These are phyloP conservation scores for Carex littledalei DNA, from an alignment of 176 grass and related monocot species.

Conservation along the genomic window DNA sequence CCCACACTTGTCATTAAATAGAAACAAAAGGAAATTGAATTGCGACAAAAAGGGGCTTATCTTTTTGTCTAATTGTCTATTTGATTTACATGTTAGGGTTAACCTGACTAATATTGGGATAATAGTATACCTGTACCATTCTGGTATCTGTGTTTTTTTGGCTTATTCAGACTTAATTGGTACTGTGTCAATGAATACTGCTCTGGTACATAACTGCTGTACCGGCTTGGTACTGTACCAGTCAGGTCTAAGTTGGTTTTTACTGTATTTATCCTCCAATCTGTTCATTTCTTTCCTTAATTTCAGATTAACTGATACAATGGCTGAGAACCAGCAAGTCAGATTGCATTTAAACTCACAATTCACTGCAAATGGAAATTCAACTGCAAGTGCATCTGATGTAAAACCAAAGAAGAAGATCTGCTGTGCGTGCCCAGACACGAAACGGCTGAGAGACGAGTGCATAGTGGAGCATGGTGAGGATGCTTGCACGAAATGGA, in stretches of 20 bases:
- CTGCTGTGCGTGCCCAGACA: constrained; percentile 84
- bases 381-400: constrained; percentile 19
- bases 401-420: constrained; percentile 86
- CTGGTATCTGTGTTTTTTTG: background rate
- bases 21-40: background rate
- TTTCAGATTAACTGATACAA: background rate
- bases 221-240: background rate
- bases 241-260: background rate
- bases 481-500: constrained; percentile 64
- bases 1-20: no score
- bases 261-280: no score
- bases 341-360: constrained; percentile 61
- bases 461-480: constrained; percentile 77
- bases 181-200: background rate
- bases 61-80: background rate
- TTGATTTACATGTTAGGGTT: background rate
- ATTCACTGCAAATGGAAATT: constrained; percentile 29
- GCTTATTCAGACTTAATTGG: background rate
- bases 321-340: background rate
- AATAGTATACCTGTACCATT: background rate
- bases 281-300: background rate
- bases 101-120: background rate
- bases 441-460: constrained; percentile 77
- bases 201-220: background rate
- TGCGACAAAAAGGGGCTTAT: background rate